Percentiles rank a stretch among this genome's conserved stretches.
phyloP scores from a whole-genome alignment of 768 basidiomycete species.

The Tremella mesenterica region DNA sequence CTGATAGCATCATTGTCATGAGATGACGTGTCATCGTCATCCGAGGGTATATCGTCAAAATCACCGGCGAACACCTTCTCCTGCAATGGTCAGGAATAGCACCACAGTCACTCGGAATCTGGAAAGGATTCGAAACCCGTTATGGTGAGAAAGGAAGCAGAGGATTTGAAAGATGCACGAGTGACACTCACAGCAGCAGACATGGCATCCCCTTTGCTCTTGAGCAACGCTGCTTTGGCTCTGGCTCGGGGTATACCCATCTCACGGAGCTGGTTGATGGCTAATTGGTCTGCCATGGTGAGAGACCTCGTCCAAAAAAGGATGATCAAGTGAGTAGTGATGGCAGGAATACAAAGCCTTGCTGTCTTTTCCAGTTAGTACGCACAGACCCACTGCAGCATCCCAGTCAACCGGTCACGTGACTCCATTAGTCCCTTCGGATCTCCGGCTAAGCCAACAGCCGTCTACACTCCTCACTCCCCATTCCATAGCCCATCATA shows the following conservation, averaged over 20 bases:
- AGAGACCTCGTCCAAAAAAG: neutral
- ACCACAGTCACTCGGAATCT: neutral
- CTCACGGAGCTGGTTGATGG: constrained; percentile 24
- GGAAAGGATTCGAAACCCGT: neutral
- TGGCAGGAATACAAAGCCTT: neutral
- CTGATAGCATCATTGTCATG: no score
- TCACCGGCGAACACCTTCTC: constrained; percentile 51
- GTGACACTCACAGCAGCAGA: constrained; percentile 60
- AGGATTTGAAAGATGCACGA: neutral
- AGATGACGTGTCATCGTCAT: constrained; percentile 45
- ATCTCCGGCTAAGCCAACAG: no score
- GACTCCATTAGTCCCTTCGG: no score
- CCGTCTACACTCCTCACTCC: no score
- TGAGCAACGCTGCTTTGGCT: constrained; percentile 71
- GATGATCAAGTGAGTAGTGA: neutral
- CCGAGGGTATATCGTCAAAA: constrained; percentile 61
- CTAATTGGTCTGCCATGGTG: constrained; percentile 13
- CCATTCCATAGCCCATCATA: no score
- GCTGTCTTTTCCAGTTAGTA: neutral
- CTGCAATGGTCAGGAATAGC: constrained; percentile 5
- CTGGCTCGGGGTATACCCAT: constrained; percentile 71
- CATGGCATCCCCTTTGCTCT: constrained; percentile 75
- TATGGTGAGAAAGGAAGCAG: neutral
- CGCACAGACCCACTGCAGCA: no score
- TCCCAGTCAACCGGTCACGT: no score